Conservation (phyloP, 2,329 filamentous ascomycete species). For the Parafenestella ontariensis region DNA sequence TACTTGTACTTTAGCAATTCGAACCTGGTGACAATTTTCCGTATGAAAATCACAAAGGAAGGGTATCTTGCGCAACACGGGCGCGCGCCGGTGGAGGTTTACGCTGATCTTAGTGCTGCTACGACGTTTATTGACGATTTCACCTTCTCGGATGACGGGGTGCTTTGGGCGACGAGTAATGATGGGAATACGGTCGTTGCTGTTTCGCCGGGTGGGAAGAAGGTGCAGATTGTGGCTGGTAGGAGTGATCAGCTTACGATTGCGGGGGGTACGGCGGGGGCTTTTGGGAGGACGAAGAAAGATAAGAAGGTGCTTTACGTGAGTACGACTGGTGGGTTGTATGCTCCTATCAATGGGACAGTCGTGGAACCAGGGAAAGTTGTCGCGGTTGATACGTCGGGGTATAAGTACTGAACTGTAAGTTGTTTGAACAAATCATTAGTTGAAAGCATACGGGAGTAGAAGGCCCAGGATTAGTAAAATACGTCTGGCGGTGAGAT, state of each 20-base stretch:
- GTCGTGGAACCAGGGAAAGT: slow-evolving; percentile 13
- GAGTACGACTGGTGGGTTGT: slow-evolving; percentile 8
- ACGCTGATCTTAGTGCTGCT: slow-evolving; percentile 6
- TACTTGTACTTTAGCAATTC: slow-evolving; percentile 13
- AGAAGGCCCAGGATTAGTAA: no score
- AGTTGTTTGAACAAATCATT: no score
- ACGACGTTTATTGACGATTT: slow-evolving; percentile 14
- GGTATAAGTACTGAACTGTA: slow-evolving; percentile 1
- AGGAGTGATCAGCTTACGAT: slow-evolving; percentile 4
- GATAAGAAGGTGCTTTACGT: slow-evolving; percentile 13
- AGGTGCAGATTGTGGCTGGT: slow-evolving; percentile 2
- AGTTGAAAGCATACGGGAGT: no score
- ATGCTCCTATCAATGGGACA: slow-evolving; percentile 12
- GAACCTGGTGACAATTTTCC: slow-evolving; percentile 9
- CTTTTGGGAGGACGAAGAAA: slow-evolving; percentile 5
- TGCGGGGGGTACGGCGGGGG: slow-evolving; percentile 9
- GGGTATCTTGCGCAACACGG: slow-evolving; percentile 8
- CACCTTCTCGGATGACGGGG: slow-evolving; percentile 4
- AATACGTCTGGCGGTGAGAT: no score
- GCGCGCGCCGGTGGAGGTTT: slow-evolving; percentile 4
- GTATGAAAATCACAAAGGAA: slow-evolving; percentile 5
- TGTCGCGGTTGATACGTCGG: slow-evolving; percentile 5
- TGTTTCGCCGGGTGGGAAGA: not conserved
- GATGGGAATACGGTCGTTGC: slow-evolving; percentile 10
- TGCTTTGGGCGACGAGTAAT: slow-evolving; percentile 10